Conservation (phyloP, 306 rosid genomes). For the Alnus glutinosa region DNA sequence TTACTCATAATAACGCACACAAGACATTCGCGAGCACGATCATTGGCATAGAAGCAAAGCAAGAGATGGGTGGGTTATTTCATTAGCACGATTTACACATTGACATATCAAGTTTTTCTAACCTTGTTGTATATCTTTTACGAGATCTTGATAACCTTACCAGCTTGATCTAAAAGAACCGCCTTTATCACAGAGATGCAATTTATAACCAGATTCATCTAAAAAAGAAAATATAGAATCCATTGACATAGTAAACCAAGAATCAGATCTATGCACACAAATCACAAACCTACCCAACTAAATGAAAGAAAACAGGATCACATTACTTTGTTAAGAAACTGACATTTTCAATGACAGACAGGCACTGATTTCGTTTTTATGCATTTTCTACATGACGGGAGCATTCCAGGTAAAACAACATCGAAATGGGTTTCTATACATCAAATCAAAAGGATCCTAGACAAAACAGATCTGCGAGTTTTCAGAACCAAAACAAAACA, state of each 20-base stretch:
- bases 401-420: neutral
- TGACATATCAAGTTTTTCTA: neutral
- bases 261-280: neutral
- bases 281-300: too few species aligned
- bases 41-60: neutral
- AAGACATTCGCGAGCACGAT: neutral
- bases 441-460: neutral
- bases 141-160: neutral
- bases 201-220: neutral
- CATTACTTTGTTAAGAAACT: neutral
- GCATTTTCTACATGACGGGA: neutral
- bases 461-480: neutral
- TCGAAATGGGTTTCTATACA: neutral
- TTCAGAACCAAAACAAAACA: neutral
- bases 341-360: neutral
- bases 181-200: neutral
- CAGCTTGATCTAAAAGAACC: neutral
- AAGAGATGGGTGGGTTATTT: neutral
- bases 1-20: neutral
- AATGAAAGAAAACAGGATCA: neutral
- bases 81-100: neutral
- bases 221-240: neutral
- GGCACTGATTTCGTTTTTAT: neutral
- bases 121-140: neutral
- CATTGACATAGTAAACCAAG: neutral